Evolutionary conservation across 2,329 filamentous ascomycete genomes (phyloP), one percentile per base, ranked within the genome.

Genomic region (Ceratocystis alfenasii): DNA sequence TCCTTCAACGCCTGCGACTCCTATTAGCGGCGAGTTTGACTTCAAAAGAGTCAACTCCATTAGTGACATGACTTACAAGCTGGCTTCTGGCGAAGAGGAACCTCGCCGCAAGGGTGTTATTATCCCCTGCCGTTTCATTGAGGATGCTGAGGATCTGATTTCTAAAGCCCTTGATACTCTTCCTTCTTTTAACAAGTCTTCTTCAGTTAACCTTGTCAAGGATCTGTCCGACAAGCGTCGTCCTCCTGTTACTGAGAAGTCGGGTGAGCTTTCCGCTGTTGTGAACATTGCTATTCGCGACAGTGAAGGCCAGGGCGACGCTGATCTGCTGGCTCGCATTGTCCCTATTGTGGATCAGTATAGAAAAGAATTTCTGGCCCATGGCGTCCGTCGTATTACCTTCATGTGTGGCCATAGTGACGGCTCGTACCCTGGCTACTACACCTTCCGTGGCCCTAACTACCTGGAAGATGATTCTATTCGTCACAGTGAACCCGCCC

Each of bases 361-460:
- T 82, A 93, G 89, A 80, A 84, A 89, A 1, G 94, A 99, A 72
- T 82, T 99, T 28, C 78, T 92, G 30, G 80, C 86, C 65, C 90
- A 88, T 71, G 85, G 87, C 63, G 87, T 99, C 62, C 91, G 94
- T 70, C 89, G 94, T 70, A 78, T 99, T 66, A 96, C 92, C 62
- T 96, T 99, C 79, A 94, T 97, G 75, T 96, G 92, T 74, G 94
- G 94, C 66, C 90, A 90, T 79, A 90, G 87, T 74, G 90, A 99
- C 73, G 94, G 92, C 65, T 90, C 90, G 15, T 96, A 97, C 76
- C 94, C 93, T 25, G 91, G 90, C 61, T 97, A 99, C 83, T 97
- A 89, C 82, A 99, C 94, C 55, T 99, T 97, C 90, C 88, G 94
- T 74, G 93, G 93, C 5, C 93, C 94, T 33, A 78, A 80, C 63